A percentile compares a stretch with the other conserved stretches of the same genome.
These are phyloP conservation scores for Metschnikowia koreensis DNA, from an alignment of 805 yeast genomes.

Conservation along the genomic window DNA sequence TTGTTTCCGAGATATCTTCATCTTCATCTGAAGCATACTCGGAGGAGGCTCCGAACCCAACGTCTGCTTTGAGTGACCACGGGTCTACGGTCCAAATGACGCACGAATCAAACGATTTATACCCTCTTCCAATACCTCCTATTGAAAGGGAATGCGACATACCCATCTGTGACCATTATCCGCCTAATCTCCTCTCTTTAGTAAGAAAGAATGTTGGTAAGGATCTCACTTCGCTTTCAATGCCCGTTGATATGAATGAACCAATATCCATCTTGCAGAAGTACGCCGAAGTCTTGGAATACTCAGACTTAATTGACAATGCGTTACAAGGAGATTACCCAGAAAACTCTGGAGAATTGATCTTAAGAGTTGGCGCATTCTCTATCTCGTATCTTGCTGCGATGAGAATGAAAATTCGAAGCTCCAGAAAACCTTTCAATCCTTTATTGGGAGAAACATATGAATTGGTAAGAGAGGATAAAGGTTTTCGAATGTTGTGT, in stretches of 20 bases:
- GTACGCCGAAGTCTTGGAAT: constrained; percentile 78
- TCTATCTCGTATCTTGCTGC: constrained; percentile 74
- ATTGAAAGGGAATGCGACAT: constrained; percentile 59
- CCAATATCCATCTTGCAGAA: constrained; percentile 82
- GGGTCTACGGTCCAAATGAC: neutral
- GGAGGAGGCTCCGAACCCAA: constrained; percentile 14
- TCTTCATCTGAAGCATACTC: constrained; percentile 17
- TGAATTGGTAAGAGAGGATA: constrained; percentile 83
- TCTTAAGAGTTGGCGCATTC: constrained; percentile 73
- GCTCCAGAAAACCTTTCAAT: constrained; percentile 86
- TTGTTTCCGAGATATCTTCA: constrained; percentile 16
- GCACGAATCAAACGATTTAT: constrained; percentile 40
- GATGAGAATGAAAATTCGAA: constrained; percentile 70
- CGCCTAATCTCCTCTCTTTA: constrained; percentile 79
- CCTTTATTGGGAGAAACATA: constrained; percentile 92
- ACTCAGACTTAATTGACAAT: constrained; percentile 60
- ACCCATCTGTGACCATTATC: constrained; percentile 56
- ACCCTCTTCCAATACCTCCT: constrained; percentile 59
- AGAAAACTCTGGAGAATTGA: constrained; percentile 53
- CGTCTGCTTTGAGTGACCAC: neutral
- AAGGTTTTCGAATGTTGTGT: constrained; percentile 67
- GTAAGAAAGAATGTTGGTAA: constrained; percentile 90
- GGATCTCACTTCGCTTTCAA: constrained; percentile 77
- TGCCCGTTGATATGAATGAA: constrained; percentile 94
- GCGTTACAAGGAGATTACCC: constrained; percentile 49